A percentile compares a stretch with the other conserved stretches of the same genome.
phyloP scores from a whole-genome alignment of 2,329 filamentous ascomycete genomes.

The Aureobasidium pullulans region DNA sequence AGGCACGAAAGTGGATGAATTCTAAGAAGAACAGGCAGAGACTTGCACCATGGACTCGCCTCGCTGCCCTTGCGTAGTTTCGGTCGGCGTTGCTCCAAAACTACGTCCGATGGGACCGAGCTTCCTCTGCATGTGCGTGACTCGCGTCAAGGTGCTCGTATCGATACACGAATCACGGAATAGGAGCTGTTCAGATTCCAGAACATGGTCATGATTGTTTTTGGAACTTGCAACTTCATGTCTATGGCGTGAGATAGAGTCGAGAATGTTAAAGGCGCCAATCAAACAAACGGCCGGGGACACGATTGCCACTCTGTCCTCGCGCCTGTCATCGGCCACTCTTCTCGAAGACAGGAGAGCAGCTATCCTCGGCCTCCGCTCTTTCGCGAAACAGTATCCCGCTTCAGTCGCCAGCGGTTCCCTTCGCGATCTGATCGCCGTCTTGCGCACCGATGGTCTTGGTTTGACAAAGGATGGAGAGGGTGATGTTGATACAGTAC shows the following conservation, averaged over 20 bases:
- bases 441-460: slow-evolving; percentile 65
- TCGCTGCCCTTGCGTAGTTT: neutral
- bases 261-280: slow-evolving; percentile 57
- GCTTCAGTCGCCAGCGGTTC: slow-evolving; percentile 92
- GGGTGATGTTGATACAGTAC: slow-evolving; percentile 84
- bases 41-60: slow-evolving; percentile 1
- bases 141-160: neutral
- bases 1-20: neutral
- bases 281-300: slow-evolving; percentile 94
- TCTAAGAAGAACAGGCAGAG: neutral
- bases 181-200: slow-evolving; percentile 1
- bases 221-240: neutral
- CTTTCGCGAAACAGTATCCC: slow-evolving; percentile 93
- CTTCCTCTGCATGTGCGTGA: neutral
- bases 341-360: slow-evolving; percentile 90
- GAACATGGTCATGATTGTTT: slow-evolving; percentile 2
- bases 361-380: slow-evolving; percentile 84
- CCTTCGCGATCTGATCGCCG: slow-evolving; percentile 78
- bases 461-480: slow-evolving; percentile 25
- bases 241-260: neutral
- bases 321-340: slow-evolving; percentile 79
- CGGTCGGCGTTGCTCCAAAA: neutral
- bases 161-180: slow-evolving; percentile 3
- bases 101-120: too few species aligned
- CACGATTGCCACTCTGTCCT: slow-evolving; percentile 84